Conservation (phyloP, 148 eudicot species). For the Polygonum maritimum region DNA sequence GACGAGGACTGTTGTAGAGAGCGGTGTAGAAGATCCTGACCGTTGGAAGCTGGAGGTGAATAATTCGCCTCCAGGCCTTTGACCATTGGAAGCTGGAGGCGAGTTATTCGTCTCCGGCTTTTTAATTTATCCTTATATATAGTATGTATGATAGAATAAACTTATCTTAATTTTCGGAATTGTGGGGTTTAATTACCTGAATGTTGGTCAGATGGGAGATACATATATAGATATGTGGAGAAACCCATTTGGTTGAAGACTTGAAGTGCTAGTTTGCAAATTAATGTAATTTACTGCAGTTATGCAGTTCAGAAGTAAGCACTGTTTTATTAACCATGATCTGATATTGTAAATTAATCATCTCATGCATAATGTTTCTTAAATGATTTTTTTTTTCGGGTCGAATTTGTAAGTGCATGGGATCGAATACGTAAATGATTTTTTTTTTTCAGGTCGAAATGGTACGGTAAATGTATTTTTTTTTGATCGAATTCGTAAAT, state of each 20-base stretch:
- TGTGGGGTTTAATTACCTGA: neutral
- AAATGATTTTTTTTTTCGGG: no score
- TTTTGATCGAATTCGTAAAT: no score
- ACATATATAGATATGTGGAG: neutral
- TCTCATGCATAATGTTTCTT: neutral
- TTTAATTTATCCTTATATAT: neutral
- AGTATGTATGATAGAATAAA: neutral
- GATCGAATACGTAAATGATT: no score
- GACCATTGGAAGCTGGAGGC: neutral
- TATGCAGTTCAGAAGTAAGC: neutral
- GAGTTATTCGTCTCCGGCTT: neutral
- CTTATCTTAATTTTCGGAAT: neutral
- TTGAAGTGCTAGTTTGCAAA: neutral
- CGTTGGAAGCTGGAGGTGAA: neutral
- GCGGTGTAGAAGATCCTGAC: neutral
- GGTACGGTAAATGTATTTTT: no score
- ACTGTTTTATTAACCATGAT: neutral
- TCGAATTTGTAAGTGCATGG: no score
- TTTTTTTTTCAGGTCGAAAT: no score
- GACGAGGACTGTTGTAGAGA: neutral
- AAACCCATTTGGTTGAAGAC: neutral
- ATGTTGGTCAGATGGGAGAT: neutral
- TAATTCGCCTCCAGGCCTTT: neutral
- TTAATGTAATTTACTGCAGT: neutral
- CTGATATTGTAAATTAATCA: neutral